Conservation (phyloP, 192 early-diverging fungal species). For the Coemansia sp. region DNA sequence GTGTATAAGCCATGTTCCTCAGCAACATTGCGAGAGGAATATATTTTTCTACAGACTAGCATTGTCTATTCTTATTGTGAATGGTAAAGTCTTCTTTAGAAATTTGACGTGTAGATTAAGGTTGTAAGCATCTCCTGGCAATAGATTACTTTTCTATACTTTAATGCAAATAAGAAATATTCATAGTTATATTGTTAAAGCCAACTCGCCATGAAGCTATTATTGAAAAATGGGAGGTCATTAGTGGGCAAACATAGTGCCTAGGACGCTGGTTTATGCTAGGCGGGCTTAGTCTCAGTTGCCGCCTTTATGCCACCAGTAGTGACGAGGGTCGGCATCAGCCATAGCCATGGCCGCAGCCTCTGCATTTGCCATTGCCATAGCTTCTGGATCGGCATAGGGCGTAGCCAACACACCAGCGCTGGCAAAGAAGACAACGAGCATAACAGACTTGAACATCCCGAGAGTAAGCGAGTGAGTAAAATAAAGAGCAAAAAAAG, state of each 20-base stretch:
- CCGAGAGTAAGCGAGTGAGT: background rate
- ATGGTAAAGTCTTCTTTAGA: too few relatives aligned
- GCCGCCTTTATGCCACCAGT: background rate
- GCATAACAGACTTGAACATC: background rate
- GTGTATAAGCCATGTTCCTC: too few relatives aligned
- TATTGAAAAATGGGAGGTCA: background rate
- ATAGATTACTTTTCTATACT: too few relatives aligned
- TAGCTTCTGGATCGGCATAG: background rate
- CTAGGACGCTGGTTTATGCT: background rate
- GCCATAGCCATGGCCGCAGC: background rate
- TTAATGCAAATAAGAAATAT: background rate
- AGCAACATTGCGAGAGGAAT: too few relatives aligned
- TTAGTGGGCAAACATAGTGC: background rate
- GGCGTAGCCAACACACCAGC: background rate
- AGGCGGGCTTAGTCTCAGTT: background rate
- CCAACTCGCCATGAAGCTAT: background rate
- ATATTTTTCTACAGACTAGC: too few relatives aligned
- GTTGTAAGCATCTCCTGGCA: too few relatives aligned
- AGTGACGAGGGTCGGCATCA: background rate
- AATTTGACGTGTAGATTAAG: too few relatives aligned
- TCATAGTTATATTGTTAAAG: background rate
- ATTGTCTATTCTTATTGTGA: too few relatives aligned
- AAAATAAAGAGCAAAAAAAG: background rate
- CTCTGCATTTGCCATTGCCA: background rate
- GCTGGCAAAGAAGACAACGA: background rate